Conservation (phyloP, 768 basidiomycete genomes). For the Auriscalpium vulgare region DNA sequence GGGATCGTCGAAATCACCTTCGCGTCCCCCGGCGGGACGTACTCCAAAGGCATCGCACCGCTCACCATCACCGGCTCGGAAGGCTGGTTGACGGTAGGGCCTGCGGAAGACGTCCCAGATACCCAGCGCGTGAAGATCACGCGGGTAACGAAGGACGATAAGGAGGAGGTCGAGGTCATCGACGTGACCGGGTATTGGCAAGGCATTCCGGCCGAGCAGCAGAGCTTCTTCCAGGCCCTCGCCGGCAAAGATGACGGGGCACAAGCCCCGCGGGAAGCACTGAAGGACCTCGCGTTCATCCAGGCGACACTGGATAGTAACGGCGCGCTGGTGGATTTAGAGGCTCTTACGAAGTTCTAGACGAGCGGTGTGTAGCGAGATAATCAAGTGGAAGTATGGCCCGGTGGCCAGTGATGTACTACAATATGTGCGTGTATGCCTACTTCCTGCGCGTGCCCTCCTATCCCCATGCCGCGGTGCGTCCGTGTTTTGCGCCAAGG, state of each 20-base stretch:
- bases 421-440: too few relatives aligned
- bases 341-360: slow-evolving; percentile 2
- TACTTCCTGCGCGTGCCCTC: too few relatives aligned
- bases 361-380: too few relatives aligned
- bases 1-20: slow-evolving; percentile 60
- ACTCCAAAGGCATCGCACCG: slow-evolving; percentile 19
- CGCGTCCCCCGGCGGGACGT: slow-evolving; percentile 41
- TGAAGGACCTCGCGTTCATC: slow-evolving; percentile 74
- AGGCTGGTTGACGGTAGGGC: slow-evolving; percentile 45
- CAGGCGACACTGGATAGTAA: slow-evolving; percentile 66
- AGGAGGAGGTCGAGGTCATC: slow-evolving; percentile 40
- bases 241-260: slow-evolving; percentile 42
- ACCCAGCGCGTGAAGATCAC: slow-evolving; percentile 33
- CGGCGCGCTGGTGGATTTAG: slow-evolving; percentile 52
- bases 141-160: slow-evolving; percentile 21
- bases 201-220: slow-evolving; percentile 52
- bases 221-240: slow-evolving; percentile 52
- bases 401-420: too few relatives aligned
- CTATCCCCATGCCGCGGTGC: too few relatives aligned
- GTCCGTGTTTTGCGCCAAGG: too few relatives aligned
- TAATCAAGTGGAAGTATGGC: too few relatives aligned
- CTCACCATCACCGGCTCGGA: slow-evolving; percentile 54
- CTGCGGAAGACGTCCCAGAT: slow-evolving; percentile 4
- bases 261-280: slow-evolving; percentile 54
- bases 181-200: slow-evolving; percentile 30